Evolutionary conservation across 768 basidiomycete genomes (phyloP).

Genomic region (Udeniomyces megalosporus): DNA sequence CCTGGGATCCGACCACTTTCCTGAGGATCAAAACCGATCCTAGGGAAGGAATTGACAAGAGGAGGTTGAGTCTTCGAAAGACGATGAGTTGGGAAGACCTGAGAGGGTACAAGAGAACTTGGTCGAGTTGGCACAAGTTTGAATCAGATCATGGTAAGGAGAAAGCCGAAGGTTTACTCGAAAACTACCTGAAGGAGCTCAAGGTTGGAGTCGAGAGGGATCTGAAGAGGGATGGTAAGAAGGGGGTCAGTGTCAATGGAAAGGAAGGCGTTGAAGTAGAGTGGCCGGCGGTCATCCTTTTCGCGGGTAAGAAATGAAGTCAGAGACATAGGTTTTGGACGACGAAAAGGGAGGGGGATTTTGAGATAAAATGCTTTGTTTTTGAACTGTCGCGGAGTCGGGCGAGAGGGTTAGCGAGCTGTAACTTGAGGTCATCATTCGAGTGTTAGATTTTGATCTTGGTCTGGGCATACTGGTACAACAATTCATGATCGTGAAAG

Average conservation of each 20-base stretch:
- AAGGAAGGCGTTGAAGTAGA: conserved; percentile 30
- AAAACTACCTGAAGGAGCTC: conserved; percentile 43
- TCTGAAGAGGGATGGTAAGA: too few relatives aligned
- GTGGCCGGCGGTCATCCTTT: conserved; percentile 31
- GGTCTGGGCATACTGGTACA: too few relatives aligned
- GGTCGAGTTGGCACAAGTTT: conserved; percentile 52
- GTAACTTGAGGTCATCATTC: too few relatives aligned
- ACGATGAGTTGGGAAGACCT: conserved; percentile 51
- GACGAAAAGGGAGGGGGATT: too few relatives aligned
- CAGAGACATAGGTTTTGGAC: too few relatives aligned
- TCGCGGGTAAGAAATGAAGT: background rate
- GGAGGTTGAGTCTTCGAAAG: conserved; percentile 43
- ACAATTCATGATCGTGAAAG: too few relatives aligned
- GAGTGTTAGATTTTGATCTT: too few relatives aligned
- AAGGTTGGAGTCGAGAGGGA: conserved; percentile 12
- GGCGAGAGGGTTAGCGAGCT: too few relatives aligned
- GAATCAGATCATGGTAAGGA: conserved; percentile 49
- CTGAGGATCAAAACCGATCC: conserved; percentile 28
- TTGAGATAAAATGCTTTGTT: too few relatives aligned
- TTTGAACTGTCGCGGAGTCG: too few relatives aligned
- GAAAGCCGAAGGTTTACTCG: conserved; percentile 42
- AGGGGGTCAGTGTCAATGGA: background rate
- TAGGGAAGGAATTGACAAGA: conserved; percentile 31
- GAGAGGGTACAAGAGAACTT: conserved; percentile 52
- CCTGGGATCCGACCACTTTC: conserved; percentile 22